These are phyloP conservation scores for Agastache rugosa DNA, from an alignment of 257 asterid species.

Conservation along the genomic window DNA sequence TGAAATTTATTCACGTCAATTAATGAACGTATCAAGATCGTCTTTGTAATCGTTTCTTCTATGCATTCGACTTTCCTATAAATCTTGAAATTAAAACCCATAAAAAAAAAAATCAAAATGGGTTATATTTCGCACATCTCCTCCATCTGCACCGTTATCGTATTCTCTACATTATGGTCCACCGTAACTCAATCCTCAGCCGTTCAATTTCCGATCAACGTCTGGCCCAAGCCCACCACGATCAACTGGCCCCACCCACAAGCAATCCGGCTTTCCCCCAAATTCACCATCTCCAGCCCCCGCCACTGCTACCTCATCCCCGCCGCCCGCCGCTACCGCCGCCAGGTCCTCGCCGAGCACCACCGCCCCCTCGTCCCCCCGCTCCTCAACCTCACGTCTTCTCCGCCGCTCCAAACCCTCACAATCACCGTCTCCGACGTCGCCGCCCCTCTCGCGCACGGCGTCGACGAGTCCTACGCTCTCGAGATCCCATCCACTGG, in stretches of 20 bases:
- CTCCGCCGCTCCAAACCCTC: slow-evolving; percentile 48
- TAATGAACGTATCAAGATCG: no score
- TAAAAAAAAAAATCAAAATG: no score
- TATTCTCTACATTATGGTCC: slow-evolving; percentile 7
- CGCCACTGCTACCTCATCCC: slow-evolving; percentile 50
- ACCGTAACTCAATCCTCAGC: slow-evolving; percentile 42
- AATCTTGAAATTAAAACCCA: no score
- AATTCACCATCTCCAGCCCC: slow-evolving; percentile 55
- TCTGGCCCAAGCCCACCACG: slow-evolving; percentile 83
- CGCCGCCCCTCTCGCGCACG: slow-evolving; percentile 57
- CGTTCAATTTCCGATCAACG: slow-evolving; percentile 57
- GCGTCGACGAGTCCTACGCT: slow-evolving; percentile 74
- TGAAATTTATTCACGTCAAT: no score
- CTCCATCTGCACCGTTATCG: background rate
- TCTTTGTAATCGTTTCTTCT: no score
- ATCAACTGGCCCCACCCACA: slow-evolving; percentile 67
- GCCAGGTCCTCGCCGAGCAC: slow-evolving; percentile 46
- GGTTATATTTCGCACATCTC: background rate
- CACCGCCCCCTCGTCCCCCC: slow-evolving; percentile 63
- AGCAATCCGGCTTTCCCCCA: slow-evolving; percentile 53
- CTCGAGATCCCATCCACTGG: slow-evolving; percentile 49
- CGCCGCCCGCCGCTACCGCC: slow-evolving; percentile 63
- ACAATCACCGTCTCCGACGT: slow-evolving; percentile 47
- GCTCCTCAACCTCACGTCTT: slow-evolving; percentile 51
- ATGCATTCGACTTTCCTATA: no score